These are phyloP conservation scores for Leptographium lundbergii DNA, from an alignment of 2,329 filamentous ascomycete species.

Conservation along the genomic window DNA sequence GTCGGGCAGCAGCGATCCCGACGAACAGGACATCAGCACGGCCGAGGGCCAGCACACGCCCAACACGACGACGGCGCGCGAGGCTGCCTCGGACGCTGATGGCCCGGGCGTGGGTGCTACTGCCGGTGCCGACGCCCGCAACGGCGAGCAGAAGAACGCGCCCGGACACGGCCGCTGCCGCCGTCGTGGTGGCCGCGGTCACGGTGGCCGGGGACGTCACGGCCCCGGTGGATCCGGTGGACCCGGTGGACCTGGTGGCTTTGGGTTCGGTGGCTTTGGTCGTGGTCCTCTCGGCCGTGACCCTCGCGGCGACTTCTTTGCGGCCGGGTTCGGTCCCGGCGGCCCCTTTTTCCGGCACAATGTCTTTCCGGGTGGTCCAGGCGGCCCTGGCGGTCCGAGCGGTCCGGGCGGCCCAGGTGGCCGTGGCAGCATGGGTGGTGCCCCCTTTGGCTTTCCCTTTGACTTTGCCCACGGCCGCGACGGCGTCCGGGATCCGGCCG, in stretches of 20 bases:
- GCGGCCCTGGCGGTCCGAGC: background rate
- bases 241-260: conserved; percentile 5
- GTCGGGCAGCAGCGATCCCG: background rate
- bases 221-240: background rate
- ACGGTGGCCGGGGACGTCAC: conserved; percentile 4
- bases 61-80: conserved; percentile 17
- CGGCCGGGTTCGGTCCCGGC: background rate
- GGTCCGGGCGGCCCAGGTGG: background rate
- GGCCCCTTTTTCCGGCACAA: background rate
- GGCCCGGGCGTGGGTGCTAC: background rate
- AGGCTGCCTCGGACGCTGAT: background rate
- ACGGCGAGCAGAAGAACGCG: background rate
- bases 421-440: background rate
- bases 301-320: background rate
- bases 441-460: background rate
- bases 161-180: conserved; percentile 17
- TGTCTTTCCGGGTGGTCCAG: background rate
- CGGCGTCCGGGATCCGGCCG: conserved; percentile 6
- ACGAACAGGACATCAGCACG: conserved; percentile 10
- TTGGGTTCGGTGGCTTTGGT: background rate
- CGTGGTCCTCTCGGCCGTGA: conserved; percentile 6
- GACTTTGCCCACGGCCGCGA: conserved; percentile 7
- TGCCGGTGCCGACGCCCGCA: background rate
- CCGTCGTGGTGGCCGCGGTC: conserved; percentile 7
- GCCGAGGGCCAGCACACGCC: conserved; percentile 21